phyloP scores from a whole-genome alignment of 495 filamentous ascomycete species.

The Aeminium ludgeri region DNA sequence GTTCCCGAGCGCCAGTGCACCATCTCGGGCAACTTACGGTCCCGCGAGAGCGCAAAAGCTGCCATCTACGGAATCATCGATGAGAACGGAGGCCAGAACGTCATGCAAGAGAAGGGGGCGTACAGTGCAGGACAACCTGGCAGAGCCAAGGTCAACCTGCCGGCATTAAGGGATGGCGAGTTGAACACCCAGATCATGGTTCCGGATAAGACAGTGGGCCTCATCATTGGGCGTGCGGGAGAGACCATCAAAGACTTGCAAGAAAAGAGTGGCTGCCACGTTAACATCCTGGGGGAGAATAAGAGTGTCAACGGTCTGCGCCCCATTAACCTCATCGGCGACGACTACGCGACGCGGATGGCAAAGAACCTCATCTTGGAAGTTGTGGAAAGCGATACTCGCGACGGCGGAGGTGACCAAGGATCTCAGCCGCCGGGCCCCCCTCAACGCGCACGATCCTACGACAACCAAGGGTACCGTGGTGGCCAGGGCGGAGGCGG shows the following conservation, averaged over 20 bases:
- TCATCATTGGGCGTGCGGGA: slow-evolving; percentile 71
- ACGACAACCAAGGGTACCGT: slow-evolving; percentile 12
- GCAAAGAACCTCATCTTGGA: slow-evolving; percentile 72
- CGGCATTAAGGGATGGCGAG: slow-evolving; percentile 50
- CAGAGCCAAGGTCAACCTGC: slow-evolving; percentile 29
- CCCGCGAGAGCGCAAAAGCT: slow-evolving; percentile 50
- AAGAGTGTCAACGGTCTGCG: slow-evolving; percentile 71
- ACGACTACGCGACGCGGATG: slow-evolving; percentile 41
- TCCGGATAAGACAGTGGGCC: slow-evolving; percentile 69
- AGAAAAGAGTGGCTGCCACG: slow-evolving; percentile 68
- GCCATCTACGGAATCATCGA: slow-evolving; percentile 69
- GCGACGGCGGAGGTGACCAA: slow-evolving; percentile 18
- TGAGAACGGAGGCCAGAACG: slow-evolving; percentile 51
- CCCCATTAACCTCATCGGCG: slow-evolving; percentile 70
- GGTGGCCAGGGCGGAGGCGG: slow-evolving; percentile 21
- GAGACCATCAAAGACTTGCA: slow-evolving; percentile 83
- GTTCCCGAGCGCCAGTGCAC: slow-evolving; percentile 58
- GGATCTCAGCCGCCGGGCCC: neutral
- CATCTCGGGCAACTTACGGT: slow-evolving; percentile 49
- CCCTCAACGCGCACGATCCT: slow-evolving; percentile 13
- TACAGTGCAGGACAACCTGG: slow-evolving; percentile 13
- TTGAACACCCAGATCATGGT: slow-evolving; percentile 72
- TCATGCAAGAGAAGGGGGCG: slow-evolving; percentile 18
- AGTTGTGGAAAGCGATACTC: slow-evolving; percentile 71
- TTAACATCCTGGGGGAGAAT: slow-evolving; percentile 74